Evolutionary conservation across 2,329 filamentous ascomycete genomes (phyloP), one percentile per base, ranked within the genome.

Genomic region (Fusarium multiceps): DNA sequence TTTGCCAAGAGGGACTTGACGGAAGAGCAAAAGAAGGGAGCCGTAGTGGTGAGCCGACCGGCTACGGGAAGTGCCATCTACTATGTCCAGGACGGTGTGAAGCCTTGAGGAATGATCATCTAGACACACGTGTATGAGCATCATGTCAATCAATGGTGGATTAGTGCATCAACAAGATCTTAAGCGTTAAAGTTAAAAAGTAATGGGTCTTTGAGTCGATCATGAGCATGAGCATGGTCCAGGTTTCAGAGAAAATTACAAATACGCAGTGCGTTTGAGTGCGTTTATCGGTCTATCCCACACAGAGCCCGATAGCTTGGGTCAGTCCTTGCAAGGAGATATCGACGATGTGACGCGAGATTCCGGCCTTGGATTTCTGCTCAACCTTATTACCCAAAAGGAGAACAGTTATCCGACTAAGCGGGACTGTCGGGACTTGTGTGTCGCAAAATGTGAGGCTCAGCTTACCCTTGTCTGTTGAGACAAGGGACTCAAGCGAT

Each of bases 41-140:
- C 94, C 0, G 91, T 98, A 64, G 92, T 98, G 28, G 93, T 97
- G 49, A 97, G 93, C 77, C 91, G 93, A 80, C 96, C 96, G 0
- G 93, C 93, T 7, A 90, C 90, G 72, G 93, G 93, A 32, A 90
- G 88, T 72, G 87, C 85, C 4, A 77, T 89, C 16, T 87, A 84
- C 60, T 66, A 82, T 47, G 79, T 85, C 12, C 64, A 78, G 47
- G 78, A 75, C 9, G 75, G 64, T 21, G 65, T 74, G 14, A 66
- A 73, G 69, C 37, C 37, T 37, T 73, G 43, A 58, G 18, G 14
- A 32, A 21, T 14, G 27, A 56, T 43, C 46, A 53, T 37, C 23
- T 53, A 46, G 20, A 27, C 37, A 48, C 41, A 51, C 58, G 25
- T 48, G 62, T n/a, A 53, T 45, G 18, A 48, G 40, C 62, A 47